A percentile compares a stretch with the other conserved stretches of the same genome.
phyloP scores from a whole-genome alignment of 202 grass and related monocot genomes.

The Panicum hallii region DNA sequence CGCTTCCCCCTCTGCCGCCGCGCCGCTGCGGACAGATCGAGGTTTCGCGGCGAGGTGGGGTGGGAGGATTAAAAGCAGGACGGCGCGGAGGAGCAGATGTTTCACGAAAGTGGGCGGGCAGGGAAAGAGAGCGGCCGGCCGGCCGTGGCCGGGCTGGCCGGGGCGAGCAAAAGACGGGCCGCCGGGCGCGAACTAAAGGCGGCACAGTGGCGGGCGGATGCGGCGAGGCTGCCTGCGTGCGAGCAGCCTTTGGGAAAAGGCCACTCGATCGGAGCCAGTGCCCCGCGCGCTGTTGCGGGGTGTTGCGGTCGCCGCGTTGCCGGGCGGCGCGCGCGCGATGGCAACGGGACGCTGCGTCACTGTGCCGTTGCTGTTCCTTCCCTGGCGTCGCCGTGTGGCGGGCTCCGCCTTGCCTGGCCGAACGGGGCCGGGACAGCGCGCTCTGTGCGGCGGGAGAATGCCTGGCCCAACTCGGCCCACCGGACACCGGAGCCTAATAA shows the following conservation, averaged over 20 bases:
- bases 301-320: too few species aligned
- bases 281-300: not conserved
- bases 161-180: slow-evolving; percentile 13
- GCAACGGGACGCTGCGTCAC: slow-evolving; percentile 31
- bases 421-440: not conserved
- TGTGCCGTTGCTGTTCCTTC: not conserved
- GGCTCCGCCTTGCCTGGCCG: not conserved
- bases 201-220: slow-evolving; percentile 3
- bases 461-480: slow-evolving; percentile 44
- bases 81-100: slow-evolving; percentile 7
- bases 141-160: not conserved
- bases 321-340: not conserved
- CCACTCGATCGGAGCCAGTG: not conserved
- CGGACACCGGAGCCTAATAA: not conserved
- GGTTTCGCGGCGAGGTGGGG: slow-evolving; percentile 25
- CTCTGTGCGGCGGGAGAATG: slow-evolving; percentile 34
- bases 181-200: slow-evolving; percentile 33
- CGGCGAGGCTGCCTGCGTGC: not conserved
- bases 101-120: slow-evolving; percentile 42
- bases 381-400: not conserved
- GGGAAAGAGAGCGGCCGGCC: not conserved
- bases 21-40: slow-evolving; percentile 51
- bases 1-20: not conserved
- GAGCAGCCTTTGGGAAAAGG: slow-evolving; percentile 48
- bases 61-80: slow-evolving; percentile 22